Percentiles rank a stretch among this genome's conserved stretches.
Conservation (phyloP, 495 filamentous ascomycete genomes). For the Annulohypoxylon bovei region DNA sequence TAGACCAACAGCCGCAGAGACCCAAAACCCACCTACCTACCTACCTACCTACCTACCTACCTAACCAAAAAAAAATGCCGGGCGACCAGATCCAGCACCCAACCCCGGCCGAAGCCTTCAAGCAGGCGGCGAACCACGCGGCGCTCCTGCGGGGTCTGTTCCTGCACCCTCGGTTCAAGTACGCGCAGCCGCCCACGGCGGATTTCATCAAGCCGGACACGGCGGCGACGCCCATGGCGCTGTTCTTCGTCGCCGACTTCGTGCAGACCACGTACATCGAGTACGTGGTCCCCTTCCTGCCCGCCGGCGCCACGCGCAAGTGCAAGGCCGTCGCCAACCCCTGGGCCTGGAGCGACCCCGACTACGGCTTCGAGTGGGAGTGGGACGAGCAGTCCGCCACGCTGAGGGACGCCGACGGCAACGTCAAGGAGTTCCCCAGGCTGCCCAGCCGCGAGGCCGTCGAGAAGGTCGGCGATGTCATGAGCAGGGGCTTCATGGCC, state of each 20-base stretch:
- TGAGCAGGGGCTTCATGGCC: slow-evolving; percentile 29
- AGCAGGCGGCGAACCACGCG: slow-evolving; percentile 35
- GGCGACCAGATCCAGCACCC: slow-evolving; percentile 30
- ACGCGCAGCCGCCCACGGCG: slow-evolving; percentile 37
- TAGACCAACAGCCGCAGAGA: background rate
- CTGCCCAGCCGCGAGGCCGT: slow-evolving; percentile 6
- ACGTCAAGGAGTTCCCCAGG: slow-evolving; percentile 52
- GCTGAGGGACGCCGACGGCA: slow-evolving; percentile 53
- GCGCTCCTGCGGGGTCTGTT: slow-evolving; percentile 40
- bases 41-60: too few relatives aligned
- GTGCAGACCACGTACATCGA: slow-evolving; percentile 43
- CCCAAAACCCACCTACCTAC: background rate
- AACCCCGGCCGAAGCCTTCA: slow-evolving; percentile 40
- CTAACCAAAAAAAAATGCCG: too few relatives aligned
- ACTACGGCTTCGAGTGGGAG: slow-evolving; percentile 41
- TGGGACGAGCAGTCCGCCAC: slow-evolving; percentile 43
- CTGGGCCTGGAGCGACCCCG: slow-evolving; percentile 41
- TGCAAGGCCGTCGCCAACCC: slow-evolving; percentile 46
- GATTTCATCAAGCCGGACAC: slow-evolving; percentile 34
- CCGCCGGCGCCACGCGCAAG: slow-evolving; percentile 40
- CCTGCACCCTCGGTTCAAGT: slow-evolving; percentile 35
- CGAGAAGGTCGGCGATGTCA: slow-evolving; percentile 21
- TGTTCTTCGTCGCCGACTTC: slow-evolving; percentile 43
- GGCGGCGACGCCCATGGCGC: slow-evolving; percentile 29
- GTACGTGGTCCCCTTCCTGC: slow-evolving; percentile 43